Conservation (phyloP, 192 early-diverging fungal species). For the Coemansia sp. region DNA sequence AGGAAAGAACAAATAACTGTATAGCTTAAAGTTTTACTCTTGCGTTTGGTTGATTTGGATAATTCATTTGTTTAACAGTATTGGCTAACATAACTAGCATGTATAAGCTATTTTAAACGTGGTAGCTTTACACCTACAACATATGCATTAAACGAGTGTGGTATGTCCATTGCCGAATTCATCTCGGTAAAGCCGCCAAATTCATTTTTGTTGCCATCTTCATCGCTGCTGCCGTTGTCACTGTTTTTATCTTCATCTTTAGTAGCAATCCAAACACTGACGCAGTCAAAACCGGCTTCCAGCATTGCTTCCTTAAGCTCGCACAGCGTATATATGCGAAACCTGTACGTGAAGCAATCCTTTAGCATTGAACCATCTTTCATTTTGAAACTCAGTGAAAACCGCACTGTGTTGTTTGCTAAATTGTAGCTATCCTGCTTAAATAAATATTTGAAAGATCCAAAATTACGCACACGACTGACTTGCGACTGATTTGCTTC, state of each 20-base stretch:
- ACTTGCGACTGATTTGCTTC: conserved; percentile 14
- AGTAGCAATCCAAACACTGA: conserved; percentile 37
- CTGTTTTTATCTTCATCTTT: neutral
- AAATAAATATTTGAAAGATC: conserved; percentile 38
- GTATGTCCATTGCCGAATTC: conserved; percentile 14
- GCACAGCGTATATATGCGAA: conserved; percentile 43
- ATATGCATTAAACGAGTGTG: conserved; percentile 23
- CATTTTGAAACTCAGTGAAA: conserved; percentile 48
- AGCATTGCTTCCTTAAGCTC: conserved; percentile 57
- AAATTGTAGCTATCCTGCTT: conserved; percentile 44
- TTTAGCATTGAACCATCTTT: conserved; percentile 48
- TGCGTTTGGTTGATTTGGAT: neutral
- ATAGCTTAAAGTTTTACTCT: neutral
- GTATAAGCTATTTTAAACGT: neutral
- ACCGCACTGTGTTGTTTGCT: conserved; percentile 21
- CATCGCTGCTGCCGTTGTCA: neutral
- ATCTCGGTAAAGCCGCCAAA: conserved; percentile 23
- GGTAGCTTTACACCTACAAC: conserved; percentile 31
- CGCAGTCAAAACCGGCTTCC: conserved; percentile 51
- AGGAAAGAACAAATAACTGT: conserved; percentile 10
- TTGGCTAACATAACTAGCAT: neutral
- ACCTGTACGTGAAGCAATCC: conserved; percentile 45
- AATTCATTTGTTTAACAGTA: neutral
- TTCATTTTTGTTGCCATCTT: neutral
- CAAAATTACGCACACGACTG: conserved; percentile 13